A percentile compares a stretch with the other conserved stretches of the same genome.
Conservation (phyloP, 2,329 filamentous ascomycete genomes). For the Dactylonectria macrodidyma region DNA sequence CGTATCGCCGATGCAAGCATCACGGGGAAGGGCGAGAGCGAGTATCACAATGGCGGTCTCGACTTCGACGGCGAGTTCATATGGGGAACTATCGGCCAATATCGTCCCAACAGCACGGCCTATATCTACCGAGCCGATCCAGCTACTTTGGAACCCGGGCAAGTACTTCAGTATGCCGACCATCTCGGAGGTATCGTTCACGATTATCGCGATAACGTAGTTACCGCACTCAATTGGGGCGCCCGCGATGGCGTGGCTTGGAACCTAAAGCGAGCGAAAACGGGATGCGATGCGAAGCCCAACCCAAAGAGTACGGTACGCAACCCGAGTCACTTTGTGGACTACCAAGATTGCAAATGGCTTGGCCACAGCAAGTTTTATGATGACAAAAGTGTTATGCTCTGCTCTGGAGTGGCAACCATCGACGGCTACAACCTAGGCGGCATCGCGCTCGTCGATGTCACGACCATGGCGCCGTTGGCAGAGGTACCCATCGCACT, state of each 20-base stretch:
- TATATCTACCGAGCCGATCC: constrained; percentile 59
- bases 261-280: constrained; percentile 42
- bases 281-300: constrained; percentile 37
- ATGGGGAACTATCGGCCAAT: constrained; percentile 63
- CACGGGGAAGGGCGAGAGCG: constrained; percentile 53
- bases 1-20: constrained; percentile 62
- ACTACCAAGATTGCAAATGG: constrained; percentile 69
- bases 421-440: constrained; percentile 55
- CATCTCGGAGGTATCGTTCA: constrained; percentile 65
- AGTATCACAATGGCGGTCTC: constrained; percentile 64
- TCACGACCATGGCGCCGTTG: constrained; percentile 60
- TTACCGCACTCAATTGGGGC: constrained; percentile 64
- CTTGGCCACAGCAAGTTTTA: constrained; percentile 58
- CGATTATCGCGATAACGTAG: constrained; percentile 51
- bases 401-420: constrained; percentile 62
- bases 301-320: constrained; percentile 37
- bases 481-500: constrained; percentile 62
- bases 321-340: constrained; percentile 62
- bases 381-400: constrained; percentile 58
- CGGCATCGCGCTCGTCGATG: constrained; percentile 64
- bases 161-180: constrained; percentile 55
- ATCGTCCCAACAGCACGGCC: constrained; percentile 63
- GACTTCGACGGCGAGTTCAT: constrained; percentile 64
- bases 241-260: constrained; percentile 57
- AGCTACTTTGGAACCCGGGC: constrained; percentile 51